A percentile compares a stretch with the other conserved stretches of the same genome.
Evolutionary conservation across 1,139 yeast species (phyloP).

Genomic region (Kodamaea anthophila): DNA sequence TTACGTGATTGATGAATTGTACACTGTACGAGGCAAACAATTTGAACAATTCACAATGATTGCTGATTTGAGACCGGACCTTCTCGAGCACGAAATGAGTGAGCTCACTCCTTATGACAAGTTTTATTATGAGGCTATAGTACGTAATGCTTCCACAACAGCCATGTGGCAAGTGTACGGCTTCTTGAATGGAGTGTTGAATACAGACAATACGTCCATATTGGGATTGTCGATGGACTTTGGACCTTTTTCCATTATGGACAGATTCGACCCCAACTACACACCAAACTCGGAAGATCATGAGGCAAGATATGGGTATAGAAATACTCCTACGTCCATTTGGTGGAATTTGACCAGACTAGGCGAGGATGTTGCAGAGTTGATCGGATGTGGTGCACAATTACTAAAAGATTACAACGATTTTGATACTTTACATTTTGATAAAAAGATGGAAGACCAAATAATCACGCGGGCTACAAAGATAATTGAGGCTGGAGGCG

Average conservation of each 20-base stretch:
- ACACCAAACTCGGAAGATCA: constrained; percentile 91
- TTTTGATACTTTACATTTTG: constrained; percentile 26
- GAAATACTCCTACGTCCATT: constrained; percentile 75
- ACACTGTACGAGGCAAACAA: constrained; percentile 29
- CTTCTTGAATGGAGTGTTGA: constrained; percentile 86
- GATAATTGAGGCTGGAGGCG: constrained; percentile 58
- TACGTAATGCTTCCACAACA: constrained; percentile 68
- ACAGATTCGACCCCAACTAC: constrained; percentile 70
- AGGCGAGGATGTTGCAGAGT: constrained; percentile 79
- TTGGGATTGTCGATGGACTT: constrained; percentile 85
- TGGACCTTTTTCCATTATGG: constrained; percentile 92
- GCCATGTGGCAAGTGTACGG: constrained; percentile 92
- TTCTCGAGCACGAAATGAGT: constrained; percentile 18
- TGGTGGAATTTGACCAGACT: constrained; percentile 92
- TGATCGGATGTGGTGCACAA: constrained; percentile 63
- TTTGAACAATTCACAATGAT: constrained; percentile 30
- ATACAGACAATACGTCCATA: constrained; percentile 89
- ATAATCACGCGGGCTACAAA: constrained; percentile 59
- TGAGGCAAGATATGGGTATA: constrained; percentile 64
- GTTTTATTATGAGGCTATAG: constrained; percentile 63
- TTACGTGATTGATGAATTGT: constrained; percentile 65
- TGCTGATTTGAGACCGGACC: constrained; percentile 13
- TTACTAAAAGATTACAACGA: constrained; percentile 43
- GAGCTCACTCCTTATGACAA: constrained; percentile 59
- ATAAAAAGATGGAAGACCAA: constrained; percentile 44